Evolutionary conservation across 257 asterid genomes (phyloP).

Genomic region (Craterostigma plantagineum): DNA sequence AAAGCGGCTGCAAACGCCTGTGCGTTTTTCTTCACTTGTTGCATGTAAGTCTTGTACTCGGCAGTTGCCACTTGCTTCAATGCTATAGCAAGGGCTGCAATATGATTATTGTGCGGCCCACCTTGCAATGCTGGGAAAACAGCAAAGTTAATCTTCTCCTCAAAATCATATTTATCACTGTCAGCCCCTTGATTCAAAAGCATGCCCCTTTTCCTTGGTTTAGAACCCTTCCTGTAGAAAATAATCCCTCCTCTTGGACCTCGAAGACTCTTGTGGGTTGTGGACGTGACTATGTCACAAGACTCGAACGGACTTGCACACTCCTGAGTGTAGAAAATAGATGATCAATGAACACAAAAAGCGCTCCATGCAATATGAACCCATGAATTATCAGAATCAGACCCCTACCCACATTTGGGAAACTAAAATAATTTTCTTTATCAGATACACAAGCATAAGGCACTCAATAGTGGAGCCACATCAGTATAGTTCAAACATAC

Average conservation of each 20-base stretch:
- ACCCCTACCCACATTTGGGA: no score
- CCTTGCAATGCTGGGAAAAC: constrained; percentile 93
- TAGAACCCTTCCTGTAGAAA: constrained; percentile 72
- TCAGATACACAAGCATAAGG: no score
- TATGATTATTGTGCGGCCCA: constrained; percentile 90
- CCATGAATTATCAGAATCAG: neutral
- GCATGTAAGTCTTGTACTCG: constrained; percentile 71
- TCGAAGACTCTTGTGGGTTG: constrained; percentile 92
- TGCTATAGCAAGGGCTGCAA: constrained; percentile 87
- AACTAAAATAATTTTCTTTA: no score
- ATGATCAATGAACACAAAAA: neutral
- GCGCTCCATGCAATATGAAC: constrained; percentile 1
- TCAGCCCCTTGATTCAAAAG: constrained; percentile 59
- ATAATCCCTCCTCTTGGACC: constrained; percentile 96
- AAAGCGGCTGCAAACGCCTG: constrained; percentile 58
- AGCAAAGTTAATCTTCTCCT: constrained; percentile 82
- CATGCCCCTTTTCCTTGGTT: constrained; percentile 49
- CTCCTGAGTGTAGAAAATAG: constrained; percentile 33
- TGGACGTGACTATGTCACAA: constrained; percentile 86
- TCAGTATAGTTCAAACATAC: no score
- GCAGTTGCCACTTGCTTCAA: constrained; percentile 86
- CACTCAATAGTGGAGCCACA: neutral
- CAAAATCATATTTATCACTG: constrained; percentile 70
- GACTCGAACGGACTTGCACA: constrained; percentile 67
- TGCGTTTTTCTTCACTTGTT: constrained; percentile 79